These are phyloP conservation scores for Tetrastigma voinierianum DNA, from an alignment of 164 flowering plant genomes.

Conservation along the genomic window DNA sequence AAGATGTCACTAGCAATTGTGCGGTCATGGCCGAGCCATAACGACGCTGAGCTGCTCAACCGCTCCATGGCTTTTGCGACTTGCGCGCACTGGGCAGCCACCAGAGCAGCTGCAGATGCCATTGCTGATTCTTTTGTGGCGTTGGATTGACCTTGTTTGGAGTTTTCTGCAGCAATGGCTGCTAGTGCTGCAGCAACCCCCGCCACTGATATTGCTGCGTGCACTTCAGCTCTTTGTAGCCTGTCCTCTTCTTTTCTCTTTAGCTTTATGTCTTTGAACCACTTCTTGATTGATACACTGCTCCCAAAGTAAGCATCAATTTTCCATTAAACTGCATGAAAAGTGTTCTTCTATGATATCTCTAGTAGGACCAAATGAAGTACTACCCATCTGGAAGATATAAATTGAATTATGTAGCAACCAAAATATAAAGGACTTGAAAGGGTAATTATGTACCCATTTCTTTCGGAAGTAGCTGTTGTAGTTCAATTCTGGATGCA, in stretches of 20 bases:
- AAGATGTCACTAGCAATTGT: conserved; percentile 66
- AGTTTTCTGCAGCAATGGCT: conserved; percentile 70
- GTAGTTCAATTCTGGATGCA: conserved; percentile 95
- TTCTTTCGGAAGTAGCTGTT: conserved; percentile 59
- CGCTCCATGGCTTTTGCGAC: conserved; percentile 77
- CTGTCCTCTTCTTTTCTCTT: conserved; percentile 76
- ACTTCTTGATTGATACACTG: conserved; percentile 60
- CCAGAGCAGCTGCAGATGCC: conserved; percentile 90
- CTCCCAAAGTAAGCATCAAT: conserved; percentile 50
- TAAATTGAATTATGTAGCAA: neutral
- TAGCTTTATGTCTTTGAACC: conserved; percentile 75
- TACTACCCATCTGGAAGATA: too few species aligned
- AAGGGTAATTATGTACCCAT: conserved; percentile 47
- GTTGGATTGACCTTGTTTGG: conserved; percentile 24
- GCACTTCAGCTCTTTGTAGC: conserved; percentile 76
- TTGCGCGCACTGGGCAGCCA: conserved; percentile 87
- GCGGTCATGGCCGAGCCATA: conserved; percentile 68
- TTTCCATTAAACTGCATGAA: conserved; percentile 59
- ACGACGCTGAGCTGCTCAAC: conserved; percentile 57
- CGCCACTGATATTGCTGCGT: conserved; percentile 87
- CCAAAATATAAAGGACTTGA: neutral
- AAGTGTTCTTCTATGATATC: too few species aligned
- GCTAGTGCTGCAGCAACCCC: conserved; percentile 94
- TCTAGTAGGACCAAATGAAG: too few species aligned
- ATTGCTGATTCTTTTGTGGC: conserved; percentile 56